Evolutionary conservation across 345 rosid genomes (phyloP), one percentile per base, ranked within the genome.

Genomic region (Melaleuca quinquenervia): DNA sequence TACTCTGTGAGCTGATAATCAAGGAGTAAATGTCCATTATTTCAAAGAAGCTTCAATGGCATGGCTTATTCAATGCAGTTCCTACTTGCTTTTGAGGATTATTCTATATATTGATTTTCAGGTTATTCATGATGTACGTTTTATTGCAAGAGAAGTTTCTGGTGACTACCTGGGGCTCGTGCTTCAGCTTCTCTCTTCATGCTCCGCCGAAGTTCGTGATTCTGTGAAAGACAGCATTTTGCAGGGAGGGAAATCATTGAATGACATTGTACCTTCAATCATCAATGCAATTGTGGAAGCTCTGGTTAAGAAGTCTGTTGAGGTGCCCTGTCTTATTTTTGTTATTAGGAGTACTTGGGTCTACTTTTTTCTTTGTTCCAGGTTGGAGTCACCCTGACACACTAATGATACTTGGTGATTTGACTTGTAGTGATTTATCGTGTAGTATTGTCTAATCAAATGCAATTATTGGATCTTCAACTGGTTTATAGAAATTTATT

Each of bases 281-380:
- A 88, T 91, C 85, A 91, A 87, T 44, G 87, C 96, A 80, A 91
- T 97, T 82, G 88, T 91, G 70, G 96, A 94, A 75, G 91, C 93
- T 51, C 89, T 97, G 44, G 97, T 95, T 82, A 96, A 96, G 60
- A 95, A 93, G 90, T 93, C 99, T 87, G 96, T 94, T 85, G 99
- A 95, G 98, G 99, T 97, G 88, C 22, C 27, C 41, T 56, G 54
- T 52, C 53, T 56, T 52, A 24, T 83, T 36, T 36, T 70, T 1
- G 2, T 70, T 70, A 36, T 70, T 36, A 20, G 48, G 44, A 70
- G 26, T 70, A 70, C 27, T 22, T 70, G 74, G 32, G 32, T 13
- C 22, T 44, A 45, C 11, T 49, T 82, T 82, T 54, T 82, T 53
- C 44, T 27, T 78, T 50, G 15, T 14, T 50, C 45, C 74, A 82